Percentiles rank a stretch among this genome's conserved stretches.
Evolutionary conservation across 208 protist species (phyloP).

Genomic region (Acanthamoeba divionensis): DNA sequence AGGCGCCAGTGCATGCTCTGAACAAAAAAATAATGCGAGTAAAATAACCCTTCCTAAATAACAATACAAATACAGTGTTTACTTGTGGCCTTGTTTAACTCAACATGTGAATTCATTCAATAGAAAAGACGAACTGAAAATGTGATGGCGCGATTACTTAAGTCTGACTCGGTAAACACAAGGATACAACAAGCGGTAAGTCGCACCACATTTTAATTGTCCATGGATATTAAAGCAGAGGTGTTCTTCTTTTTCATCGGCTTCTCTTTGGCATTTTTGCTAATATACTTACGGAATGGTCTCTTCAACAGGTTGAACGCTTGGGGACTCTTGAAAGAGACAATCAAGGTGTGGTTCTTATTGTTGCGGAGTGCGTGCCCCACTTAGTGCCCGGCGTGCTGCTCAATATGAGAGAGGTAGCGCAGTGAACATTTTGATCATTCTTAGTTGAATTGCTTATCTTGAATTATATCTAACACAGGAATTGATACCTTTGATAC

Average conservation of each 20-base stretch:
- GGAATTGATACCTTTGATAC: slow-evolving; percentile 73
- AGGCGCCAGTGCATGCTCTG: no score
- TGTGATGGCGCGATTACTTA: no score
- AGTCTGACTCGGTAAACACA: no score
- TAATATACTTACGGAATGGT: not conserved
- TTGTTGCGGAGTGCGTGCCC: slow-evolving; percentile 70
- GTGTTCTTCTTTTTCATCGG: not conserved
- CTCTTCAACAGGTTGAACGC: not conserved
- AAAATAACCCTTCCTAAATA: no score
- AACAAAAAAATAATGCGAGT: no score
- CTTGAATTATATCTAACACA: not conserved
- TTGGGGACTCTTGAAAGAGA: slow-evolving; percentile 53
- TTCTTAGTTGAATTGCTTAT: not conserved
- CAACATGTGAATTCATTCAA: no score
- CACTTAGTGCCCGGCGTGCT: slow-evolving; percentile 74
- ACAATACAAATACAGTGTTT: no score
- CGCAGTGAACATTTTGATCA: not conserved
- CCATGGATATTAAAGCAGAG: not conserved
- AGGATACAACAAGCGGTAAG: slow-evolving; percentile 4
- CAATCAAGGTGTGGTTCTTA: slow-evolving; percentile 59
- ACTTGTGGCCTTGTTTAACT: no score
- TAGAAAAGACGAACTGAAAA: no score
- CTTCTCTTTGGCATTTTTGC: not conserved
- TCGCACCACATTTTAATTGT: not conserved
- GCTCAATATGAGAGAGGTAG: slow-evolving; percentile 74